Evolutionary conservation across 768 basidiomycete species (phyloP).

Genomic region (Boletus reticuloceps): DNA sequence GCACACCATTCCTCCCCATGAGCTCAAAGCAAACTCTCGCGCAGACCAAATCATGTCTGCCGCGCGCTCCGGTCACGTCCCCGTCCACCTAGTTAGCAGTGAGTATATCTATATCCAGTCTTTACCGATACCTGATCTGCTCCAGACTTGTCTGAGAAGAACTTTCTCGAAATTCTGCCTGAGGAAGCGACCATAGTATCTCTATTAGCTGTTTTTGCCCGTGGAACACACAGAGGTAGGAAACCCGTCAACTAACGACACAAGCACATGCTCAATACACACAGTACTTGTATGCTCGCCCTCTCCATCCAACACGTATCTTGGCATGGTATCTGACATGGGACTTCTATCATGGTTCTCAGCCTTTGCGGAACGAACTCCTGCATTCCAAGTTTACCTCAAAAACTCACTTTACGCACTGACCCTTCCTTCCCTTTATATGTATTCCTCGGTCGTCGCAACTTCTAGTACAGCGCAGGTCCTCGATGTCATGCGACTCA

Average conservation of each 20-base stretch:
- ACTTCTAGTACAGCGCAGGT: slow-evolving; percentile 59
- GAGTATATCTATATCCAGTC: slow-evolving; percentile 25
- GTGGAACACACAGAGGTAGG: slow-evolving; percentile 71
- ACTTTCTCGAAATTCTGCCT: slow-evolving; percentile 63
- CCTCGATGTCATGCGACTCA: slow-evolving; percentile 78
- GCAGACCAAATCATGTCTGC: slow-evolving; percentile 70
- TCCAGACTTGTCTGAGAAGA: slow-evolving; percentile 82
- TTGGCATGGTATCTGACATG: slow-evolving; percentile 77
- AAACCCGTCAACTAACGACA: not conserved
- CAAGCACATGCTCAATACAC: not conserved
- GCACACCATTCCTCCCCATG: slow-evolving; percentile 63
- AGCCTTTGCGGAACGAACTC: slow-evolving; percentile 45
- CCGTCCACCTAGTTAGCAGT: slow-evolving; percentile 79
- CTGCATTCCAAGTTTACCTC: slow-evolving; percentile 36
- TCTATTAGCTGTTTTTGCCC: slow-evolving; percentile 62
- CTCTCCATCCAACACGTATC: slow-evolving; percentile 42
- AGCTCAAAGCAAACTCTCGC: slow-evolving; percentile 55
- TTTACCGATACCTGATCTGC: not conserved
- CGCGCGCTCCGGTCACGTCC: slow-evolving; percentile 69
- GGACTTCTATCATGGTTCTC: slow-evolving; percentile 70
- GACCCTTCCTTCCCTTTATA: slow-evolving; percentile 61
- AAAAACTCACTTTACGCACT: slow-evolving; percentile 55
- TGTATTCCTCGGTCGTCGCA: slow-evolving; percentile 63
- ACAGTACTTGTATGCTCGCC: slow-evolving; percentile 57
- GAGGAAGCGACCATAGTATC: slow-evolving; percentile 62